Evolutionary conservation across 2,329 filamentous ascomycete genomes (phyloP), one percentile per base, ranked within the genome.

Genomic region (Arachnopeziza araneosa): DNA sequence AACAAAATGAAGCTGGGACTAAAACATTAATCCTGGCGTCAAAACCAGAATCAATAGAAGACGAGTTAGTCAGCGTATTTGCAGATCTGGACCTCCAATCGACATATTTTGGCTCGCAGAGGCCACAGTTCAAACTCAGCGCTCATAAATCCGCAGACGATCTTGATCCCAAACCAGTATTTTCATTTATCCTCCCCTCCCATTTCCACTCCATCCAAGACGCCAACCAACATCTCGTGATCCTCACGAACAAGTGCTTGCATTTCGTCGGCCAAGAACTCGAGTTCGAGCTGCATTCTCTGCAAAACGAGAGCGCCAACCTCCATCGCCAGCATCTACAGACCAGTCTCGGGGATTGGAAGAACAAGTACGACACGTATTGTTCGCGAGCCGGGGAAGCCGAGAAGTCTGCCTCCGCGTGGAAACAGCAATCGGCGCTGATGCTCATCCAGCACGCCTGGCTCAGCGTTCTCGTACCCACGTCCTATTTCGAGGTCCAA

Each of bases 181-280:
- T 44, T 14, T 14, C 36, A 3, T 44, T 14, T 44, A 14, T 14
- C 10, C 10, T 44, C 17, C 36, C 36, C 17, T 12, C 17, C 6
- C 3, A 44, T 17, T 44, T 44, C 12, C 36, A 44, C 5, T 53
- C 24, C 23, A 53, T 56, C 9, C n/a, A 23, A 21, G 32, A 56
- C 50, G 54, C 54, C 4, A 56, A 49, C 22, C 54, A 56, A 24
- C 24, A 48, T 50, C 54, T 56, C 14, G 32, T 56, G 12, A 56
- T 56, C 8, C 32, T 56, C 7, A 56, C 36, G 14, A 56, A 56
- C 44, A 50, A 56, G 14, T 56, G 54, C 23, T n/a, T 56, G 21
- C 36, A 56, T 9, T 56, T 56, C 21, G 24, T 49, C 1, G 54
- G 54, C 17, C 54, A 56, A n/a, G 24, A 24, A 14, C 22, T 50